Percentiles rank a stretch among this genome's conserved stretches.
Conservation (phyloP, 345 rosid species). For the Syzygium aromaticum region DNA sequence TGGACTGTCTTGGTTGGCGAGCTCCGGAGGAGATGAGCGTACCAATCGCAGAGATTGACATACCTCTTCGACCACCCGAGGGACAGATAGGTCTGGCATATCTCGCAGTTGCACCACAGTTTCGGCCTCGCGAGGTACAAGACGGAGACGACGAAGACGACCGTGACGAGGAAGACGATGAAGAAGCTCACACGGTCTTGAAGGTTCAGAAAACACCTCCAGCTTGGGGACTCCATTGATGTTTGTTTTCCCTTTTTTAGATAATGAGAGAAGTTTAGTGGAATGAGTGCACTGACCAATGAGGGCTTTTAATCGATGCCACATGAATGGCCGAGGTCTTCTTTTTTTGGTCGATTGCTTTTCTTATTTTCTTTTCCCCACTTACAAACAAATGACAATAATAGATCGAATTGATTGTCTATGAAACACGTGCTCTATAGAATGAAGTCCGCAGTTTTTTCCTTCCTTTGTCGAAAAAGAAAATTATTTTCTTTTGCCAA, state of each 20-base stretch:
- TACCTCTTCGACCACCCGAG: conserved; percentile 47
- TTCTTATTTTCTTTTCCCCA: background rate
- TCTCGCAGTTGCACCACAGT: conserved; percentile 58
- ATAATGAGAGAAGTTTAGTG: background rate
- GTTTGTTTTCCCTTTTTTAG: background rate
- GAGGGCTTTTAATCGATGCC: background rate
- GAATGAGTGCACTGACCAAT: background rate
- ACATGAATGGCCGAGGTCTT: background rate
- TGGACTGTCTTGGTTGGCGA: conserved; percentile 58
- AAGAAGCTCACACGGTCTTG: background rate
- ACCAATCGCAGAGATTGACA: conserved; percentile 69
- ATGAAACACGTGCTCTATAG: background rate
- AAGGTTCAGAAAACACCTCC: background rate
- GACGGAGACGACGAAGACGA: conserved; percentile 6
- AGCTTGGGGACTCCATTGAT: background rate
- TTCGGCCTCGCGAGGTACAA: conserved; percentile 16
- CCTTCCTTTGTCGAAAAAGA: background rate
- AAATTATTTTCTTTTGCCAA: background rate
- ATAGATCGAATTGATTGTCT: background rate
- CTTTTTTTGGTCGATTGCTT: background rate
- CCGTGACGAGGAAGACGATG: conserved; percentile 2
- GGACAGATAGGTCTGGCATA: conserved; percentile 47
- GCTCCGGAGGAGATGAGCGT: conserved; percentile 46
- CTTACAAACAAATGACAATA: background rate
- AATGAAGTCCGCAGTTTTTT: background rate